phyloP scores from a whole-genome alignment of 768 basidiomycete species.

The Rhodotorula paludigena region DNA sequence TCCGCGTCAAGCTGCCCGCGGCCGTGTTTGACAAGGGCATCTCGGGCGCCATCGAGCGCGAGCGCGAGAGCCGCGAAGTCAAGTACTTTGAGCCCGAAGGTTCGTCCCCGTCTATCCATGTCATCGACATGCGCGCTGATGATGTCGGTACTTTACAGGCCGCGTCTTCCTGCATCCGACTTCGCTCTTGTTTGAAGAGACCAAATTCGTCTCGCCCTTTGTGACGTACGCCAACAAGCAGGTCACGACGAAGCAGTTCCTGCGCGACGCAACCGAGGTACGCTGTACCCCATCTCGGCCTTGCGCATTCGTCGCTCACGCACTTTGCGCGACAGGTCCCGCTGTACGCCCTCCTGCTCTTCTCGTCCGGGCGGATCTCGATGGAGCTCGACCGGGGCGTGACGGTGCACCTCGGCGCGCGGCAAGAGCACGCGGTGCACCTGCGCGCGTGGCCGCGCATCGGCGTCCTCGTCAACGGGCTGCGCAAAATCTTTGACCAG shows the following conservation, averaged over 20 bases:
- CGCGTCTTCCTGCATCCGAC: conserved; percentile 78
- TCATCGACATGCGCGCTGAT: background rate
- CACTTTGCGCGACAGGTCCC: conserved; percentile 58
- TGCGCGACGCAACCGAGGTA: conserved; percentile 84
- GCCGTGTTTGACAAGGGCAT: conserved; percentile 80
- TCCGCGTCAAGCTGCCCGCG: conserved; percentile 66
- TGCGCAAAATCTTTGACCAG: conserved; percentile 67
- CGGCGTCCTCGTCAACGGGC: conserved; percentile 78
- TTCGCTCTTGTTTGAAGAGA: conserved; percentile 69
- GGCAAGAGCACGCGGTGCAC: conserved; percentile 51
- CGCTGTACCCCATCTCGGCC: conserved; percentile 25
- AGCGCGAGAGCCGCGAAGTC: conserved; percentile 77
- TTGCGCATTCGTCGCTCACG: background rate
- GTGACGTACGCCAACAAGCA: conserved; percentile 78
- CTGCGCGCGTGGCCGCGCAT: conserved; percentile 83
- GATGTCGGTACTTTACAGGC: conserved; percentile 19
- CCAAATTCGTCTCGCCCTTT: conserved; percentile 71
- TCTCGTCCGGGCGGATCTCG: conserved; percentile 66
- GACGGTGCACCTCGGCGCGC: conserved; percentile 55
- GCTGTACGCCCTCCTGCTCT: conserved; percentile 74
- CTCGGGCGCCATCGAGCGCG: conserved; percentile 74
- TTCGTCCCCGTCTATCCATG: conserved; percentile 36
- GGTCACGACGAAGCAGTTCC: conserved; percentile 72
- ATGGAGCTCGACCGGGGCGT: conserved; percentile 79
- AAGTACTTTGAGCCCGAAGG: conserved; percentile 67